phyloP scores from a whole-genome alignment of 345 rosid species.

The Adansonia digitata region DNA sequence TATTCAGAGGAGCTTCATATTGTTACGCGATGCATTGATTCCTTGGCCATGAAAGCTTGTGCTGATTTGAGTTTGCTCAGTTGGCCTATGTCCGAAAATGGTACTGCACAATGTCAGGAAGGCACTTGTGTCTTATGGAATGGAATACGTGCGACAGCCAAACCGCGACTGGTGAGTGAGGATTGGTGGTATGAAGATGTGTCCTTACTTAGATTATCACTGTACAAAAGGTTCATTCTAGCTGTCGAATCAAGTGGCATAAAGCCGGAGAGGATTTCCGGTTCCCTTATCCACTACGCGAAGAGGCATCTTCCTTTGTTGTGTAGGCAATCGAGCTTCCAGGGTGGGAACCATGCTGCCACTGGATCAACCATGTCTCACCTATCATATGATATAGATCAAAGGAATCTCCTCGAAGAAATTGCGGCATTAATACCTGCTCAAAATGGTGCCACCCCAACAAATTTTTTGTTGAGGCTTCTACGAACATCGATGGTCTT shows the following conservation, averaged over 20 bases:
- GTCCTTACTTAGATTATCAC: constrained; percentile 46
- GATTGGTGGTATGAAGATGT: constrained; percentile 94
- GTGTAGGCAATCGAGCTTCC: constrained; percentile 42
- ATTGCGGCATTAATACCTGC: constrained; percentile 64
- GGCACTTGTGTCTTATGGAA: constrained; percentile 51
- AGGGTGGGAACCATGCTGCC: constrained; percentile 22
- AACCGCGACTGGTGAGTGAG: constrained; percentile 30
- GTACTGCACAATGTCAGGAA: constrained; percentile 26
- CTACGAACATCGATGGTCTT: constrained; percentile 69
- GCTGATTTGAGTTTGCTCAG: constrained; percentile 56
- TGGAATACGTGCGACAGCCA: constrained; percentile 47
- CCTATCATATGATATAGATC: constrained; percentile 37
- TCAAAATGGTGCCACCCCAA: constrained; percentile 46
- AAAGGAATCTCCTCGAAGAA: constrained; percentile 66
- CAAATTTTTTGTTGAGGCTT: constrained; percentile 75
- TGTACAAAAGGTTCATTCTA: constrained; percentile 59
- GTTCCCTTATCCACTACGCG: constrained; percentile 62
- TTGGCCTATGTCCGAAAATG: constrained; percentile 47
- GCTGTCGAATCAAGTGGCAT: constrained; percentile 53
- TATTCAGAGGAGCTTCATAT: constrained; percentile 74
- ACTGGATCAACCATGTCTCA: constrained; percentile 24
- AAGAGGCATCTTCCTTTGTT: constrained; percentile 65
- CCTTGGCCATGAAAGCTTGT: constrained; percentile 78
- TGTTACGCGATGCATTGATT: constrained; percentile 68
- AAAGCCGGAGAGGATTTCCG: constrained; percentile 49